Conservation (phyloP, 164 flowering plant genomes). For the Aristolochia fimbriata region DNA sequence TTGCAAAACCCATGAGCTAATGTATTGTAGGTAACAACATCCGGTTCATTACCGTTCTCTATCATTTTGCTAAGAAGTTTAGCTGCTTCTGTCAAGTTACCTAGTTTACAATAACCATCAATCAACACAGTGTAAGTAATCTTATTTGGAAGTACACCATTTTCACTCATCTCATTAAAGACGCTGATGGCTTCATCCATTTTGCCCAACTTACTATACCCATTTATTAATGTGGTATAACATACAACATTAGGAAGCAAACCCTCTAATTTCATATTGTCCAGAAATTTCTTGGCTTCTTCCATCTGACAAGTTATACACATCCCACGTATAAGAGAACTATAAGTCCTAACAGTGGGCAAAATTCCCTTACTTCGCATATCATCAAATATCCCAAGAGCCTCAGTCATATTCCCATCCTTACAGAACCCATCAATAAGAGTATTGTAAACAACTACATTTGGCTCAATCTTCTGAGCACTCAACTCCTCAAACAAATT, state of each 20-base stretch:
- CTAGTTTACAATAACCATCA: slow-evolving; percentile 44
- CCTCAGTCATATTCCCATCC: slow-evolving; percentile 36
- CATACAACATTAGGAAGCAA: slow-evolving; percentile 52
- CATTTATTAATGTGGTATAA: slow-evolving; percentile 61
- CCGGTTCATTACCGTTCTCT: slow-evolving; percentile 50
- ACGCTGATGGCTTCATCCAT: slow-evolving; percentile 38
- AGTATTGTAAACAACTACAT: slow-evolving; percentile 47
- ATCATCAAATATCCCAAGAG: slow-evolving; percentile 38
- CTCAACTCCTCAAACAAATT: slow-evolving; percentile 35
- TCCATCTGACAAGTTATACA: slow-evolving; percentile 37
- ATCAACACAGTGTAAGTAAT: slow-evolving; percentile 64
- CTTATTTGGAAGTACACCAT: slow-evolving; percentile 44
- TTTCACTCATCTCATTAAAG: slow-evolving; percentile 40
- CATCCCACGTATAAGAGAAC: slow-evolving; percentile 53
- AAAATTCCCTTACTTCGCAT: slow-evolving; percentile 54
- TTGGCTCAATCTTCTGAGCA: slow-evolving; percentile 28
- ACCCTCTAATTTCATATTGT: slow-evolving; percentile 50
- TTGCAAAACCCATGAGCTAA: slow-evolving; percentile 36
- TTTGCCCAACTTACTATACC: slow-evolving; percentile 59
- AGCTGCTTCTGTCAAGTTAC: slow-evolving; percentile 32
- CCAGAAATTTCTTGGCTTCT: slow-evolving; percentile 35
- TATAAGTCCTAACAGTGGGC: slow-evolving; percentile 45
- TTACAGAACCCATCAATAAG: slow-evolving; percentile 48
- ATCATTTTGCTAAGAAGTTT: slow-evolving; percentile 46
- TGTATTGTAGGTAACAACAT: slow-evolving; percentile 52